These are phyloP conservation scores for Trametes villosa DNA, from an alignment of 768 basidiomycete genomes.

Conservation along the genomic window DNA sequence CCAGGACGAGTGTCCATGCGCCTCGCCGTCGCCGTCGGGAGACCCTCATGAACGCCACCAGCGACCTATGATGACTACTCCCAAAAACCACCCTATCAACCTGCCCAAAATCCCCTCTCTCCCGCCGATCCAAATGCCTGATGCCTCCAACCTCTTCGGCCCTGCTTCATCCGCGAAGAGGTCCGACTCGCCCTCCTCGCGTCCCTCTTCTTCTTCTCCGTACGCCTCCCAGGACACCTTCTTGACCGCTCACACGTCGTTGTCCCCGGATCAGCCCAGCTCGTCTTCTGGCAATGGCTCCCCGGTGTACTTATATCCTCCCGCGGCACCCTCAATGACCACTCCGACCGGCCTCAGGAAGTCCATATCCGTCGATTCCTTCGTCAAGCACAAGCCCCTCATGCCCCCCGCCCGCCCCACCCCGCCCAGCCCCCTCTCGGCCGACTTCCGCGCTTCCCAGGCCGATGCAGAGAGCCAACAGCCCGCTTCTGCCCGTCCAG, in stretches of 20 bases:
- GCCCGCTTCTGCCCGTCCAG: slow-evolving; percentile 28
- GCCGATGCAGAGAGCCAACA: slow-evolving; percentile 5
- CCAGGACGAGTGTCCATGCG: slow-evolving; percentile 8
- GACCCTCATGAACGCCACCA: slow-evolving; percentile 20
- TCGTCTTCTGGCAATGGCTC: slow-evolving; percentile 23
- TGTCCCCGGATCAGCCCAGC: slow-evolving; percentile 25
- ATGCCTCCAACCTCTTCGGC: slow-evolving; percentile 32
- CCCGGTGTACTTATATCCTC: slow-evolving; percentile 23
- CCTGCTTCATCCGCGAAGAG: slow-evolving; percentile 28
- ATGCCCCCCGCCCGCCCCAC: slow-evolving; percentile 19
- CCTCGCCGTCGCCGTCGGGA: slow-evolving; percentile 5
- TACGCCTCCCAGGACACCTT: slow-evolving; percentile 31
- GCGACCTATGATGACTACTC: slow-evolving; percentile 29
- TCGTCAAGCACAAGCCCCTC: slow-evolving; percentile 44
- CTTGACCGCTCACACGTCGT: slow-evolving; percentile 33
- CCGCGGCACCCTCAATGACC: slow-evolving; percentile 33
- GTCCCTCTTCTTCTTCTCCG: slow-evolving; percentile 40
- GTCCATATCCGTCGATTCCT: slow-evolving; percentile 79
- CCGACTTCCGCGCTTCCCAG: slow-evolving; percentile 25
- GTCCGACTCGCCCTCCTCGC: slow-evolving; percentile 49
- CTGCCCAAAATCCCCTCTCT: slow-evolving; percentile 46
- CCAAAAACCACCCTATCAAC: slow-evolving; percentile 35
- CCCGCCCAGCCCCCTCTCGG: slow-evolving; percentile 27
- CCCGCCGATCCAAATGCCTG: slow-evolving; percentile 50
- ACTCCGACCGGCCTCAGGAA: slow-evolving; percentile 59